These are phyloP conservation scores for Barnettozyma populi DNA, from an alignment of 805 yeast genomes.

Conservation along the genomic window DNA sequence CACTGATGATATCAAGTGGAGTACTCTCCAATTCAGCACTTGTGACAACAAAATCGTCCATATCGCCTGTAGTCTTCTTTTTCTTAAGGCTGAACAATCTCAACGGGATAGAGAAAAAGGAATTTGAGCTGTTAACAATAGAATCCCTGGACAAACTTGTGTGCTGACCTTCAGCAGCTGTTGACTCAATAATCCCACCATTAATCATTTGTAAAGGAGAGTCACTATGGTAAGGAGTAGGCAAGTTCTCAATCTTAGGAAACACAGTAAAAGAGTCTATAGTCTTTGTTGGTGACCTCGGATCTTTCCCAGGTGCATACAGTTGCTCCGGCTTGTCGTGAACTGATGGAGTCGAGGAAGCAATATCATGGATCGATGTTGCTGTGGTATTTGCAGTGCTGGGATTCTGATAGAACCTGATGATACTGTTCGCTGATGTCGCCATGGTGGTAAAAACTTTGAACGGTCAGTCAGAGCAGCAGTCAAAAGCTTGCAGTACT, in stretches of 20 bases:
- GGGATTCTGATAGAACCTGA: conserved; percentile 12
- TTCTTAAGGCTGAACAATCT: conserved; percentile 4
- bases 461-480: background rate
- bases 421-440: conserved; percentile 14
- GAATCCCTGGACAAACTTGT: background rate
- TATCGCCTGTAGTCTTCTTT: background rate
- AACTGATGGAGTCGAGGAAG: background rate
- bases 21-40: conserved; percentile 8
- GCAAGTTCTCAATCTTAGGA: conserved; percentile 12
- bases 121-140: conserved; percentile 2
- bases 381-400: conserved; percentile 7
- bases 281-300: background rate
- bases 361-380: background rate
- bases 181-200: background rate
- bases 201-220: background rate
- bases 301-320: background rate
- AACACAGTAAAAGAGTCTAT: conserved; percentile 2
- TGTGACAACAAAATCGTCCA: background rate
- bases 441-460: conserved; percentile 2
- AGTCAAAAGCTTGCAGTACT: background rate
- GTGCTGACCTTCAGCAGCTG: background rate
- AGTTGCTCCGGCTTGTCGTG: background rate
- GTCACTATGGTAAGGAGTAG: conserved; percentile 8
- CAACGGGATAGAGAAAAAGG: conserved; percentile 9
- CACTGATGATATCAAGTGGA: conserved; percentile 9